phyloP scores from a whole-genome alignment of 2,329 filamentous ascomycete genomes.

The Didymella segeticola region DNA sequence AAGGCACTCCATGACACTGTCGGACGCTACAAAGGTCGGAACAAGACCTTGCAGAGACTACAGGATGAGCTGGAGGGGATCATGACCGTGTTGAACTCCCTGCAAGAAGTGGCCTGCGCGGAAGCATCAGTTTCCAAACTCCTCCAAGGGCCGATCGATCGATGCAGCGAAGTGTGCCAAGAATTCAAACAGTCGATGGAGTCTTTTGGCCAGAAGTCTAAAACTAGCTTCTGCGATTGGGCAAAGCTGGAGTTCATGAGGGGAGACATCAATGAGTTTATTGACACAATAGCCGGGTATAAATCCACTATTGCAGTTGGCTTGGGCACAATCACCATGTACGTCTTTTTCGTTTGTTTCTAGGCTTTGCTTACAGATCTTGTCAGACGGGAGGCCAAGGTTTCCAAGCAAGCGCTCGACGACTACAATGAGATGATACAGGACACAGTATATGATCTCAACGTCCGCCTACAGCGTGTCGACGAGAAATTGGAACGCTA shows the following conservation, averaged over 20 bases:
- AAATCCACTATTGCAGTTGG: conserved; percentile 17
- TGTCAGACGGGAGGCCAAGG: conserved; percentile 11
- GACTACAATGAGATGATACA: conserved; percentile 19
- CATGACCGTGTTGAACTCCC: conserved; percentile 1
- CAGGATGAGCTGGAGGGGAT: conserved; percentile 7
- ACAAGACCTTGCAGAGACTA: conserved; percentile 14
- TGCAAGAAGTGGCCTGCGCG: conserved; percentile 1
- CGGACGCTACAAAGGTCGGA: conserved; percentile 13
- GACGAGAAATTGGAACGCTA: conserved; percentile 8
- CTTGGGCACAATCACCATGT: conserved; percentile 12
- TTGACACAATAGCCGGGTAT: conserved; percentile 17
- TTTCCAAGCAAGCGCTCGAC: conserved; percentile 4
- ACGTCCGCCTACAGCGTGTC: conserved; percentile 11
- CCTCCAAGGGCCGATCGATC: conserved; percentile 2
- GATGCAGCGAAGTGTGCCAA: conserved; percentile 15
- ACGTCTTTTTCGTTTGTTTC: too few relatives aligned
- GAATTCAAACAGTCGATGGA: conserved; percentile 13
- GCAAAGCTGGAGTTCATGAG: conserved; percentile 17
- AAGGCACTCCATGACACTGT: conserved; percentile 16
- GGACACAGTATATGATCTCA: conserved; percentile 10
- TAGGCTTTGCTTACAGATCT: too few relatives aligned
- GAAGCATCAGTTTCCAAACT: conserved; percentile 8
- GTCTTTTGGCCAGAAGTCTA: conserved; percentile 11
- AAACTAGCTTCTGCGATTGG: conserved; percentile 11
- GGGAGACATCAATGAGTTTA: conserved; percentile 19